Evolutionary conservation across 2,329 filamentous ascomycete species (phyloP).

Genomic region (Podosphaera fusca): DNA sequence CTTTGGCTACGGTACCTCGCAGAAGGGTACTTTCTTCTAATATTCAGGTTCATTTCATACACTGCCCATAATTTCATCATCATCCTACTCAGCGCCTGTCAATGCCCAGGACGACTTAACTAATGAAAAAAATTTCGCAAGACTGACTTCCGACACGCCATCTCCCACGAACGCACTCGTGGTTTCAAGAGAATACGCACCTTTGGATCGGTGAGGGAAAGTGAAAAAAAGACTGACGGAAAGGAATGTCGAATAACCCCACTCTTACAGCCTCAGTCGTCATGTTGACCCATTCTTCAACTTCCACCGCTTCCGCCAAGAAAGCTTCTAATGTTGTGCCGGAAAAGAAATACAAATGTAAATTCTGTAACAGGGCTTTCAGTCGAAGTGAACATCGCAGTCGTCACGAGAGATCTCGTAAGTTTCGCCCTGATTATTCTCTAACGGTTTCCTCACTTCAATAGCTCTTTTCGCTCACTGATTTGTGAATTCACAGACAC

Average conservation of each 20-base stretch:
- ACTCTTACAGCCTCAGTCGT: constrained; percentile 38
- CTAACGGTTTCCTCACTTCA: constrained; percentile 1
- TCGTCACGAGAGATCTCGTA: constrained; percentile 94
- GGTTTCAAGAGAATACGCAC: constrained; percentile 12
- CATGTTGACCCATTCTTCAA: constrained; percentile 28
- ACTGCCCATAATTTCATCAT: not conserved
- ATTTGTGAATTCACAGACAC: constrained; percentile 42
- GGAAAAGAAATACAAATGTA: constrained; percentile 98
- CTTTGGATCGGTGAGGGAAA: constrained; percentile 15
- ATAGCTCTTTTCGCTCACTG: not conserved
- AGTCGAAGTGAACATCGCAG: constrained; percentile 93
- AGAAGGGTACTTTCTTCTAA: not conserved
- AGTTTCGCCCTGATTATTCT: constrained; percentile 24
- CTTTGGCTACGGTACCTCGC: not conserved
- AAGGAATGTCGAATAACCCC: constrained; percentile 12
- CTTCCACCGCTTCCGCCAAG: constrained; percentile 36
- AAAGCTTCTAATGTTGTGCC: constrained; percentile 45
- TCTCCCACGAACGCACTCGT: not conserved
- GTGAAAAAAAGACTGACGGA: constrained; percentile 1
- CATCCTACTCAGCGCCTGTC: not conserved
- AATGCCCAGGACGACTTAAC: not conserved
- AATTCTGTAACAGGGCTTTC: constrained; percentile 94
- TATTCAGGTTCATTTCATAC: not conserved
- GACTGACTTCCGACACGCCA: not conserved
- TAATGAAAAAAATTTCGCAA: not conserved